phyloP scores from a whole-genome alignment of 2,329 filamentous ascomycete species.

The Pyricularia grisea region DNA sequence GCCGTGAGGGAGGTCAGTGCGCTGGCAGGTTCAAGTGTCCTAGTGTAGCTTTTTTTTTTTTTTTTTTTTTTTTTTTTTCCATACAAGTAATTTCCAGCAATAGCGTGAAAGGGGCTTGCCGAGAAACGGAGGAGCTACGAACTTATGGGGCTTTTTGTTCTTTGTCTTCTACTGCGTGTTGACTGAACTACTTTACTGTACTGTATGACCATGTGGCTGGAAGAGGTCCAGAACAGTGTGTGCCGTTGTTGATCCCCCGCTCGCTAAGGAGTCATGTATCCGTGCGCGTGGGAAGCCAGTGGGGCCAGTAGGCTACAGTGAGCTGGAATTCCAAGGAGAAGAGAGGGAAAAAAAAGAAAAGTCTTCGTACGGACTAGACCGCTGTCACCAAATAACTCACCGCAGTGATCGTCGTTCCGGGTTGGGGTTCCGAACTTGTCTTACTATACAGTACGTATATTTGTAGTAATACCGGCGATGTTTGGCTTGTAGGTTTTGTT shows the following conservation, averaged over 20 bases:
- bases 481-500: background rate
- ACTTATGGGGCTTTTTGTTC: background rate
- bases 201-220: background rate
- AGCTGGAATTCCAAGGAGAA: background rate
- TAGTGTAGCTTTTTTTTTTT: too few relatives aligned
- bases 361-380: background rate
- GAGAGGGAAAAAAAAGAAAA: background rate
- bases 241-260: background rate
- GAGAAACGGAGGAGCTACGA: background rate
- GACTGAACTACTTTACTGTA: background rate
- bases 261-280: background rate
- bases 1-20: background rate
- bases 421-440: background rate
- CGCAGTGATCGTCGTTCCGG: background rate
- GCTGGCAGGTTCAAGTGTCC: background rate
- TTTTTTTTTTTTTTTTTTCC: too few relatives aligned
- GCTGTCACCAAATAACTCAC: background rate
- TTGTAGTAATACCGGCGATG: background rate
- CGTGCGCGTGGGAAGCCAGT: background rate
- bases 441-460: too few relatives aligned
- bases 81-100: background rate
- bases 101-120: background rate
- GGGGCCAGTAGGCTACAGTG: background rate
- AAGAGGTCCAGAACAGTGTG: background rate
- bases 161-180: background rate